phyloP scores from a whole-genome alignment of 2,329 filamentous ascomycete species.

The Calonectria pseudoturangicola region DNA sequence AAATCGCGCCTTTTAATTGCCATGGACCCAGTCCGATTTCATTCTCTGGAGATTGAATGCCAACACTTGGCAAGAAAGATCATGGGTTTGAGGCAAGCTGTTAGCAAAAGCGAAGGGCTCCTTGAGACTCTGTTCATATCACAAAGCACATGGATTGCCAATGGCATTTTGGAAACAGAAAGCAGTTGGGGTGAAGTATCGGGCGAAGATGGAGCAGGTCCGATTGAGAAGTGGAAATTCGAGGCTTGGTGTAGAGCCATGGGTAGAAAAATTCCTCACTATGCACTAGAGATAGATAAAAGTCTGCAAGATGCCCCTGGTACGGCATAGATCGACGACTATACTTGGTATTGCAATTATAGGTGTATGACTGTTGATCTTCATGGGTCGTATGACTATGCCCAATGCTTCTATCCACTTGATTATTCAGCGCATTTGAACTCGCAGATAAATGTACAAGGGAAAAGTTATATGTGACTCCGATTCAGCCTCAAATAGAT shows the following conservation, averaged over 20 bases:
- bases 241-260: conserved; percentile 36
- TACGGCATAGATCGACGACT: too few species aligned
- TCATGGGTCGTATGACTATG: too few species aligned
- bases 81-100: conserved; percentile 10
- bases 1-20: conserved; percentile 35
- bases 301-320: too few species aligned
- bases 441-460: background rate
- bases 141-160: conserved; percentile 39
- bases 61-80: conserved; percentile 30
- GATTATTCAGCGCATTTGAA: too few species aligned
- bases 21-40: conserved; percentile 25
- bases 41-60: conserved; percentile 30
- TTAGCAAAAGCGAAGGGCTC: background rate
- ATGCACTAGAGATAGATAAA: too few species aligned
- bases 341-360: too few species aligned
- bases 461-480: too few species aligned
- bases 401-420: too few species aligned
- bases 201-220: background rate
- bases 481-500: too few species aligned
- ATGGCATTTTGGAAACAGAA: conserved; percentile 30
- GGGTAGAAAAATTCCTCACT: conserved; percentile 23
- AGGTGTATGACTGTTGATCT: too few species aligned
- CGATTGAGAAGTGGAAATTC: conserved; percentile 40
- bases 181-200: conserved; percentile 19
- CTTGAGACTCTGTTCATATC: conserved; percentile 31